A percentile compares a stretch with the other conserved stretches of the same genome.
phyloP scores from a whole-genome alignment of 2,329 filamentous ascomycete species.

The Fusarium mexicanum region DNA sequence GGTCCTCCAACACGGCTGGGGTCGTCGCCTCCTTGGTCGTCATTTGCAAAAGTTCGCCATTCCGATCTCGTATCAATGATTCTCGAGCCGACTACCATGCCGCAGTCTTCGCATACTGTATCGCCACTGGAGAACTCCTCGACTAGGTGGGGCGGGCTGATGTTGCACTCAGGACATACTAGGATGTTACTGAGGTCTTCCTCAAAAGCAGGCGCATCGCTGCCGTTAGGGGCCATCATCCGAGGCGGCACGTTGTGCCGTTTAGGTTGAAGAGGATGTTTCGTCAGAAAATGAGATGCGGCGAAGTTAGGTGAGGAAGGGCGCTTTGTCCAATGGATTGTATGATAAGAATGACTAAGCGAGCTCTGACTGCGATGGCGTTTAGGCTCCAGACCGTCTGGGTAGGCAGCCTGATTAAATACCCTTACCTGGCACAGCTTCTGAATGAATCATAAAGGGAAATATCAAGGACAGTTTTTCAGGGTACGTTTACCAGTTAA shows the following conservation, averaged over 20 bases:
- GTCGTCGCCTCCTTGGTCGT: slow-evolving; percentile 95
- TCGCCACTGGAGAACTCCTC: slow-evolving; percentile 94
- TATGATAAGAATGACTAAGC: slow-evolving; percentile 28
- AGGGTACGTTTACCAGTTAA: neutral
- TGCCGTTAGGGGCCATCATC: slow-evolving; percentile 58
- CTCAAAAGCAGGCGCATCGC: slow-evolving; percentile 62
- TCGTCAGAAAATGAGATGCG: slow-evolving; percentile 30
- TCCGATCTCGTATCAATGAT: slow-evolving; percentile 97
- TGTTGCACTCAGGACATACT: slow-evolving; percentile 90
- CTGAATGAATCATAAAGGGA: neutral
- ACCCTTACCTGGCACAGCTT: neutral
- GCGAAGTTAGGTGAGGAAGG: slow-evolving; percentile 22
- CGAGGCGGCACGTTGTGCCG: slow-evolving; percentile 53
- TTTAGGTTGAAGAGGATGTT: slow-evolving; percentile 52
- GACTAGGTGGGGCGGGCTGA: slow-evolving; percentile 88
- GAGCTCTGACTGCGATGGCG: neutral
- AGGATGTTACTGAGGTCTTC: slow-evolving; percentile 89
- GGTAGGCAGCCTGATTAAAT: neutral
- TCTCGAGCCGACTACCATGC: slow-evolving; percentile 87
- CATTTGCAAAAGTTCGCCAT: slow-evolving; percentile 99
- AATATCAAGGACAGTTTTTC: neutral
- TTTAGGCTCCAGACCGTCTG: neutral
- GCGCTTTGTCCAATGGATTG: slow-evolving; percentile 19
- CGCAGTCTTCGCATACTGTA: slow-evolving; percentile 91
- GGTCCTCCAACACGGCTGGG: slow-evolving; percentile 98